Evolutionary conservation across 2,329 filamentous ascomycete species (phyloP).

Genomic region (Fusarium circinatum): DNA sequence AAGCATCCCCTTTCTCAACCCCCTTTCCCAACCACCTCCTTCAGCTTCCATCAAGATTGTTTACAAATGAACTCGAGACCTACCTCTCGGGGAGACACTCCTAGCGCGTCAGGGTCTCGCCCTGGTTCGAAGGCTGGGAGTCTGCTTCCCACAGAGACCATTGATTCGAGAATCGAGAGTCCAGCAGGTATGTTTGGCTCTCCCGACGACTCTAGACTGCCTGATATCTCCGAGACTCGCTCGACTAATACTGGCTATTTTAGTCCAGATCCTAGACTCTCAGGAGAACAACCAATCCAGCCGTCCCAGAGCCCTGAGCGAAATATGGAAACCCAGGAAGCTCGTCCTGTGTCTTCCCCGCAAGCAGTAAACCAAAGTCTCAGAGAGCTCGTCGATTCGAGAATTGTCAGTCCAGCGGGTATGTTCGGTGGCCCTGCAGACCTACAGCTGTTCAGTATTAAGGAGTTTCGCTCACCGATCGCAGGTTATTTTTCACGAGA

Average conservation of each 20-base stretch:
- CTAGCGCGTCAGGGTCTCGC: background rate
- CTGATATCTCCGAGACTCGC: background rate
- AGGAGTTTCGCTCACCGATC: background rate
- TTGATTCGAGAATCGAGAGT: background rate
- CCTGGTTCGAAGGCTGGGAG: background rate
- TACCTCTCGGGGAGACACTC: background rate
- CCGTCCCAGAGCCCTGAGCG: background rate
- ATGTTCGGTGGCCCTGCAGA: background rate
- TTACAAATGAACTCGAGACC: background rate
- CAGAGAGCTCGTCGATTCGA: background rate
- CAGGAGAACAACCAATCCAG: background rate
- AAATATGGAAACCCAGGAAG: background rate
- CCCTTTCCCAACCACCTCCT: background rate
- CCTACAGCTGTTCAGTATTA: background rate
- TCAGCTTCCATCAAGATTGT: background rate
- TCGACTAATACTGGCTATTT: constrained; percentile 6
- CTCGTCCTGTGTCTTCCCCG: background rate
- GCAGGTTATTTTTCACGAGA: constrained; percentile 3
- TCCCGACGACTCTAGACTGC: background rate
- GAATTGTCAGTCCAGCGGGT: background rate
- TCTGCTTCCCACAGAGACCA: background rate
- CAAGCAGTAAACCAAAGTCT: background rate
- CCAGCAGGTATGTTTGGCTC: background rate
- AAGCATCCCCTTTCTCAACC: background rate
- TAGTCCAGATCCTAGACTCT: background rate